These are phyloP conservation scores for Phytophthora crassamura DNA, from an alignment of 352 stramenopile genomes.

Conservation along the genomic window DNA sequence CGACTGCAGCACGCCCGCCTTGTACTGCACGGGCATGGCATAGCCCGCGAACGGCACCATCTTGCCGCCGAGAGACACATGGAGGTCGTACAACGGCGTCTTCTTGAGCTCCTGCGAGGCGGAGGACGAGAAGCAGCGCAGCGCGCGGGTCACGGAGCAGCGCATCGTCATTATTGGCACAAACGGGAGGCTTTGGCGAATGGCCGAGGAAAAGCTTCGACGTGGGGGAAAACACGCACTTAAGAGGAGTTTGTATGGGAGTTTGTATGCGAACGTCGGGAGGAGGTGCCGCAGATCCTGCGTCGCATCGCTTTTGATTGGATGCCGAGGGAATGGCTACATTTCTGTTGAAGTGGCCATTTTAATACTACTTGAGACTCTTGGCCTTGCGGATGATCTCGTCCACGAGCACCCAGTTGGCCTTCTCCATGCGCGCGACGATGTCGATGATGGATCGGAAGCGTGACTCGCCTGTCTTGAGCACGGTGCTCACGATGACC, in stretches of 20 bases:
- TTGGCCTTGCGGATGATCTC: conserved; percentile 79
- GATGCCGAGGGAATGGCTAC: conserved; percentile 4
- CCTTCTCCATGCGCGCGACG: conserved; percentile 65
- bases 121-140: conserved; percentile 35
- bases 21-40: conserved; percentile 97
- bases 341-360: background rate
- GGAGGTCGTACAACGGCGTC: conserved; percentile 81
- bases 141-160: conserved; percentile 7
- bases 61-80: conserved; percentile 78
- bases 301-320: too few species aligned
- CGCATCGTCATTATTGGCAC: conserved; percentile 9
- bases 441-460: conserved; percentile 77
- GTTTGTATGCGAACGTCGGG: background rate
- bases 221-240: too few species aligned
- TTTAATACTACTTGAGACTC: conserved; percentile 46
- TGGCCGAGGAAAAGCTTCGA: background rate
- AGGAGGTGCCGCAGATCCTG: too few species aligned
- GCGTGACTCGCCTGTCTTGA: conserved; percentile 63
- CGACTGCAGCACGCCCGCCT: conserved; percentile 95
- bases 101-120: conserved; percentile 64
- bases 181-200: background rate
- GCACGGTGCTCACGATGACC: conserved; percentile 73
- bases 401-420: conserved; percentile 69
- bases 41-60: conserved; percentile 98
- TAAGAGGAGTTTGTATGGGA: background rate